Evolutionary conservation across 441 rosid genomes (phyloP), one percentile per base, ranked within the genome.

Genomic region (Euphorbia schlechtendalii): DNA sequence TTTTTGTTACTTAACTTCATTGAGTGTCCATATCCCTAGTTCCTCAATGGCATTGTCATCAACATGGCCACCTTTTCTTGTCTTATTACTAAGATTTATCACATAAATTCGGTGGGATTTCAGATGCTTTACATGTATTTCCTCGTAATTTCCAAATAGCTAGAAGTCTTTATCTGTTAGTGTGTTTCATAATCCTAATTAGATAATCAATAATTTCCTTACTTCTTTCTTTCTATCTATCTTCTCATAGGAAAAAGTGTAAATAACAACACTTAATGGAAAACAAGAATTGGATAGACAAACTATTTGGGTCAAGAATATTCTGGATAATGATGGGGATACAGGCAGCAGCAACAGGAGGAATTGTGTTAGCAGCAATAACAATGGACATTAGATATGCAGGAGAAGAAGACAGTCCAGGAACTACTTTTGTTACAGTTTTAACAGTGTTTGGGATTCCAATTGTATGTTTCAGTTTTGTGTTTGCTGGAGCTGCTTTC

Each of bases 401-500:
- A 21, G 57, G 56, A 32, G 68, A 58, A 56, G 58, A 69, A 46
- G 73, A 69, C 52, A 63, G 68, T 63, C 73, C 68, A 5, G 58
- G 52, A 34, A 17, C 49, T 11, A 24, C 59, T 9, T 56, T 11
- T 3, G 18, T 63, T n/a, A 27, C 63, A 9, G 32, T 69, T 4
- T 32, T 17, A 56, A 34, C 61, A 15, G 8, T 56, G n/a, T 22
- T 63, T 20, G 68, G 14, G 3, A 34, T 69, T 34, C 73, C 73
- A 5, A 59, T 69, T 34, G 64, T 58, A 24, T 63, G 68, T 22
- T 69, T 63, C 40, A 56, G 53, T 48, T 63, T 69, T 36, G 12
- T 63, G 1, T 69, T 69, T 48, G 68, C 54, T 48, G 73, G 73
- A 56, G 64, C 63, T 1, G 63, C 73, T 46, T 69, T 56, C 45